A percentile compares a stretch with the other conserved stretches of the same genome.
phyloP scores from a whole-genome alignment of 2,329 filamentous ascomycete species.

The Cladosporium sp. region DNA sequence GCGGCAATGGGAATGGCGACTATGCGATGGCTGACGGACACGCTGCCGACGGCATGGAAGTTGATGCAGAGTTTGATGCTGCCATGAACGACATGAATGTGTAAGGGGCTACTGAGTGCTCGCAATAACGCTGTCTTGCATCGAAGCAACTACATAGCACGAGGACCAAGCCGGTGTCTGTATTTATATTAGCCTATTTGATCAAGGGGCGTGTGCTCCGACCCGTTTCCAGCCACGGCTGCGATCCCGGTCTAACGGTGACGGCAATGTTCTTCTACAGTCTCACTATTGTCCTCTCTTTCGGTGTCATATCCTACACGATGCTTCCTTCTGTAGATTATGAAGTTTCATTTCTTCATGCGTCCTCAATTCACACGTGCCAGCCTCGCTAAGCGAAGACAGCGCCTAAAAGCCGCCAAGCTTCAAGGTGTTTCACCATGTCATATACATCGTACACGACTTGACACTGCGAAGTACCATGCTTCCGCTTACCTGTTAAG shows the following conservation, averaged over 20 bases:
- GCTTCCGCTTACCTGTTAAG: background rate
- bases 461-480: background rate
- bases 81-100: conserved; percentile 37
- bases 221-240: background rate
- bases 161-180: background rate
- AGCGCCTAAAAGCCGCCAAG: background rate
- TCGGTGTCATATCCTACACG: background rate
- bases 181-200: conserved; percentile 4
- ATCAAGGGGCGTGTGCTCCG: background rate
- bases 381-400: background rate
- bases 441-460: background rate
- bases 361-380: too few species aligned
- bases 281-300: too few species aligned
- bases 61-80: conserved; percentile 33
- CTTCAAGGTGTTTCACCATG: background rate
- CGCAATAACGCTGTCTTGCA: background rate
- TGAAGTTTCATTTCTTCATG: too few species aligned
- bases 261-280: too few species aligned
- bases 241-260: too few species aligned
- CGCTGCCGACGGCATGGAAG: conserved; percentile 29
- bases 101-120: background rate
- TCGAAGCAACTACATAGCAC: background rate
- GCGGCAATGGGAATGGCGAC: conserved; percentile 39
- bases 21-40: conserved; percentile 22
- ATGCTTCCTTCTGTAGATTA: background rate